Evolutionary conservation across 805 yeast genomes (phyloP).

Genomic region (Lipomyces yamanashiensis): DNA sequence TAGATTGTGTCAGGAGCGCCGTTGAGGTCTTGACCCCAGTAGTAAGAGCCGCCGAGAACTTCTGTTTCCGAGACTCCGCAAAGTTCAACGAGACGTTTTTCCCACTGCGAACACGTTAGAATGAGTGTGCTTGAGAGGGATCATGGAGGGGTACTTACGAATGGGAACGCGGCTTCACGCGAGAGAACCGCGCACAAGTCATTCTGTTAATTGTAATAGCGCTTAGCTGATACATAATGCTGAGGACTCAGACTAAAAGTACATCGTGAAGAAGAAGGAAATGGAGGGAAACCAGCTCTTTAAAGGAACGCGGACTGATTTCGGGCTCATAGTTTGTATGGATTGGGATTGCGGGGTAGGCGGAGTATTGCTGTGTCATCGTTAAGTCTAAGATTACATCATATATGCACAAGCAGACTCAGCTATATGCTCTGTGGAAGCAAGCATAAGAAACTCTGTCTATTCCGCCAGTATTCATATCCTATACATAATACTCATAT

Average conservation of each 20-base stretch:
- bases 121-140: neutral
- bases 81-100: neutral
- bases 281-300: no score
- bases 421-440: no score
- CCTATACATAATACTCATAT: no score
- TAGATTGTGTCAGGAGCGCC: constrained; percentile 1
- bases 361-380: no score
- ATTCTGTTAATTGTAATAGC: neutral
- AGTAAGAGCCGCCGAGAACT: neutral
- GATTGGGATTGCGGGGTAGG: no score
- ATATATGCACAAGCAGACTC: no score
- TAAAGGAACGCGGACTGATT: no score
- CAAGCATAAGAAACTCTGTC: no score
- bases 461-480: no score
- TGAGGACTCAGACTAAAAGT: neutral
- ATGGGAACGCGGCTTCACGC: neutral
- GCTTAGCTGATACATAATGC: no score
- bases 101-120: neutral
- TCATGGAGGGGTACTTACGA: neutral
- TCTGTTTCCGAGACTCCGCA: neutral
- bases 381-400: no score
- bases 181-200: neutral
- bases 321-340: no score
- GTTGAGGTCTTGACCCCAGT: constrained; percentile 5
- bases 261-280: neutral